These are phyloP conservation scores for Penicillium sp. DNA, from an alignment of 2,329 filamentous ascomycete genomes.

Conservation along the genomic window DNA sequence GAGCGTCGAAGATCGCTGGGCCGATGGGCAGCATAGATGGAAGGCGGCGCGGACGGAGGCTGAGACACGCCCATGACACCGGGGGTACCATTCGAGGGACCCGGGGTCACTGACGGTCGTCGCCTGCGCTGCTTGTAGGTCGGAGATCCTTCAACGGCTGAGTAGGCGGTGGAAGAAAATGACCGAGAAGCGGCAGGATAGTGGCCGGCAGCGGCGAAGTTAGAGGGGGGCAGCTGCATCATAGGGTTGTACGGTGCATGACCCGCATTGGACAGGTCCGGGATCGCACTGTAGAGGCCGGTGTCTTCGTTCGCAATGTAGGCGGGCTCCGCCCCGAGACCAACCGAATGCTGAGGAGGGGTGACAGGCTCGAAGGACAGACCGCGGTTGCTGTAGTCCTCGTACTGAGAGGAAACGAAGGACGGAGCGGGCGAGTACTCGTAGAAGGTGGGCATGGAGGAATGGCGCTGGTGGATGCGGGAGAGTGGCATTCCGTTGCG, in stretches of 20 bases:
- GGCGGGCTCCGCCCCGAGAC: conserved; percentile 80
- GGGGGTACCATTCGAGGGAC: conserved; percentile 68
- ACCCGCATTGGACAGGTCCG: conserved; percentile 71
- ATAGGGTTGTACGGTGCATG: conserved; percentile 71
- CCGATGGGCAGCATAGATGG: conserved; percentile 64
- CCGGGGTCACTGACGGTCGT: conserved; percentile 85
- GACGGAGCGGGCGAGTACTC: conserved; percentile 98
- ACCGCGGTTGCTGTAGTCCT: conserved; percentile 95
- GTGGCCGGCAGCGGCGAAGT: conserved; percentile 74
- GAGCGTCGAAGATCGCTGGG: conserved; percentile 90
- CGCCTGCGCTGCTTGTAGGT: conserved; percentile 97
- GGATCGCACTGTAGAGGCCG: conserved; percentile 90
- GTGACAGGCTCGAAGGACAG: conserved; percentile 97
- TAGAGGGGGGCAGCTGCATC: conserved; percentile 85
- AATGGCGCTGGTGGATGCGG: conserved; percentile 84
- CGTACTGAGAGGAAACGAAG: conserved; percentile 97
- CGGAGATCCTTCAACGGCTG: conserved; percentile 93
- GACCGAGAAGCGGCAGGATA: conserved; percentile 69
- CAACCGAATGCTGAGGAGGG: conserved; percentile 83
- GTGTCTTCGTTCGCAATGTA: conserved; percentile 99
- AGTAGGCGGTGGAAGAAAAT: conserved; percentile 78
- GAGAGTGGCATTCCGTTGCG: conserved; percentile 83
- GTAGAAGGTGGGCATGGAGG: conserved; percentile 97
- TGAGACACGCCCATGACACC: conserved; percentile 44
- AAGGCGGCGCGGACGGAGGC: conserved; percentile 37